These are phyloP conservation scores for Pleurotus salmoneostramineus DNA, from an alignment of 768 basidiomycete species.

Conservation along the genomic window DNA sequence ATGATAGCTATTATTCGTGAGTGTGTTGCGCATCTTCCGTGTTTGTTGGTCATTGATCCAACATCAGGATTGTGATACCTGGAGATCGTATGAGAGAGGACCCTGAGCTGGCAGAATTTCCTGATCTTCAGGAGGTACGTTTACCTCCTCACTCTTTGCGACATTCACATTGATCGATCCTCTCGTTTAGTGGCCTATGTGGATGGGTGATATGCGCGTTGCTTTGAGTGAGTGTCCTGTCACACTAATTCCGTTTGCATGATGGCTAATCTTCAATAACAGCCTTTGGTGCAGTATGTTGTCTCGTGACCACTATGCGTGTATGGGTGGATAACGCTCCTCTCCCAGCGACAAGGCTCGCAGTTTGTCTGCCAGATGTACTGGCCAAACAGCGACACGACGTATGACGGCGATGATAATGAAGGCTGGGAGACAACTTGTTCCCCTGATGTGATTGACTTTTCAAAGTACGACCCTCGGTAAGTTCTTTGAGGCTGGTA, in stretches of 20 bases:
- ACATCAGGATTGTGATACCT: constrained; percentile 30
- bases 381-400: constrained; percentile 28
- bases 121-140: constrained; percentile 28
- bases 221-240: constrained; percentile 16
- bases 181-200: constrained; percentile 24
- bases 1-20: constrained; percentile 34
- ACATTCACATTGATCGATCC: constrained; percentile 1
- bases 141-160: neutral
- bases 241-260: neutral
- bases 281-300: constrained; percentile 15
- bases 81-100: constrained; percentile 31
- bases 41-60: neutral
- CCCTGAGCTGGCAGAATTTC: constrained; percentile 28
- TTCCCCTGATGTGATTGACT: constrained; percentile 27
- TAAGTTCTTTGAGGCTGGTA: constrained; percentile 12
- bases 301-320: neutral
- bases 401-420: constrained; percentile 11
- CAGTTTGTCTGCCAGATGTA: constrained; percentile 33
- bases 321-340: neutral
- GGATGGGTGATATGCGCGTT: constrained; percentile 25
- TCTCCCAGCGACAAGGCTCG: constrained; percentile 29
- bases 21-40: constrained; percentile 11
- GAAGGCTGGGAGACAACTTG: constrained; percentile 32
- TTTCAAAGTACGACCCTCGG: constrained; percentile 28
- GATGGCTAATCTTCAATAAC: constrained; percentile 22